Evolutionary conservation across 192 early-diverging fungal species (phyloP).

Genomic region (Gryganskiella cystojenkinii): DNA sequence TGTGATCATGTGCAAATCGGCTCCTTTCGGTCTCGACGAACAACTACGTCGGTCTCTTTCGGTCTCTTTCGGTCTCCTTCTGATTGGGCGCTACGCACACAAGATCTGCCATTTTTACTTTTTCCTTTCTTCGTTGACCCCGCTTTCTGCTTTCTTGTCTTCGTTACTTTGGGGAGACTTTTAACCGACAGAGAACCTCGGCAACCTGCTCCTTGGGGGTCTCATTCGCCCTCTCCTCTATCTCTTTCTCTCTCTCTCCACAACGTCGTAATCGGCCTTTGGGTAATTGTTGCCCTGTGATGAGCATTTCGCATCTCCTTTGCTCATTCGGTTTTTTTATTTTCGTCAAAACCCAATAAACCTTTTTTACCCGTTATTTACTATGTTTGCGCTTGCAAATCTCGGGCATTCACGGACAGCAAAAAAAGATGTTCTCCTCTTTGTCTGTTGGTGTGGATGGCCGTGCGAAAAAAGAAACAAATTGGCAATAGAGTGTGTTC

Average conservation of each 20-base stretch:
- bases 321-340: too few species aligned
- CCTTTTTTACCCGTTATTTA: too few species aligned
- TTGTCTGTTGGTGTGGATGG: too few species aligned
- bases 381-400: too few species aligned
- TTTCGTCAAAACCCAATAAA: too few species aligned
- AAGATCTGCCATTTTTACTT: not conserved
- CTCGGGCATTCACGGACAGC: too few species aligned
- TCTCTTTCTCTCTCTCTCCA: not conserved
- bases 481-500: constrained; percentile 20
- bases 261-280: not conserved
- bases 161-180: not conserved
- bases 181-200: not conserved
- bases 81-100: constrained; percentile 9
- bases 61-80: constrained; percentile 15
- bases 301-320: too few species aligned
- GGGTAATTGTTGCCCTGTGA: too few species aligned
- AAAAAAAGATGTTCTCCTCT: too few species aligned
- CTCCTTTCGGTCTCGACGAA: not conserved
- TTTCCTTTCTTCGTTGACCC: not conserved
- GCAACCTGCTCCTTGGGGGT: not conserved
- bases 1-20: constrained; percentile 2
- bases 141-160: not conserved
- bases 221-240: not conserved
- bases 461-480: not conserved
- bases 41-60: constrained; percentile 5